Conservation (phyloP, 2,329 filamentous ascomycete genomes). For the Cladophialophora bantiana region DNA sequence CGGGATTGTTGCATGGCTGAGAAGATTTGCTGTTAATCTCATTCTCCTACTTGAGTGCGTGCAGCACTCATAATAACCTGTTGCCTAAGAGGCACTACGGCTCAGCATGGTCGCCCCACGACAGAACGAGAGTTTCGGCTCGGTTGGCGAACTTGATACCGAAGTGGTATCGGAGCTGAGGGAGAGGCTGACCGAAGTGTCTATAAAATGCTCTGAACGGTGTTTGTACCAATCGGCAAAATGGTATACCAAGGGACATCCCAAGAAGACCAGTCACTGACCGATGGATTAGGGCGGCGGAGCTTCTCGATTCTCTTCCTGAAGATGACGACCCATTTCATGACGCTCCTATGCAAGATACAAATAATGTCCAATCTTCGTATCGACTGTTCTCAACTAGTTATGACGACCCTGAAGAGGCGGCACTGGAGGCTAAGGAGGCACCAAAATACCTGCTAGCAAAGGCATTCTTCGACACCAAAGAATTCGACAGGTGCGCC, state of each 20-base stretch:
- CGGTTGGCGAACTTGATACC: conserved; percentile 31
- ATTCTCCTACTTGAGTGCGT: not conserved
- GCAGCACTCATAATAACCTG: not conserved
- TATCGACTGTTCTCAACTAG: conserved; percentile 57
- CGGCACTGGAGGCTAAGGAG: conserved; percentile 77
- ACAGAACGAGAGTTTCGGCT: conserved; percentile 36
- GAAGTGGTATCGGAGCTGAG: conserved; percentile 38
- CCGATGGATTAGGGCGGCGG: conserved; percentile 76
- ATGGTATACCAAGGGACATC: conserved; percentile 63
- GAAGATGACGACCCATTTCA: conserved; percentile 63
- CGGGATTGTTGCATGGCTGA: not conserved
- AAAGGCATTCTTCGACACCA: conserved; percentile 93
- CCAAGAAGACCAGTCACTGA: conserved; percentile 50
- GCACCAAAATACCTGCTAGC: conserved; percentile 84
- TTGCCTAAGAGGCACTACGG: not conserved
- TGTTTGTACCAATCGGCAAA: conserved; percentile 96
- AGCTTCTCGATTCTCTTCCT: conserved; percentile 82
- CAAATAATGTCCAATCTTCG: conserved; percentile 57
- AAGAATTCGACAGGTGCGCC: conserved; percentile 92
- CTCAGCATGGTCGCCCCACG: conserved; percentile 24
- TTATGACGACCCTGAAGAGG: conserved; percentile 74
- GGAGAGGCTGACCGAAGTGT: conserved; percentile 57
- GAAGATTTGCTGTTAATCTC: not conserved
- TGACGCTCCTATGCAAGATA: conserved; percentile 63
- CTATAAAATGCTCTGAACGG: conserved; percentile 89